Base-by-base conservation (phyloP, 495 filamentous ascomycete species). In the Lasiosphaeria miniovina region DNA sequence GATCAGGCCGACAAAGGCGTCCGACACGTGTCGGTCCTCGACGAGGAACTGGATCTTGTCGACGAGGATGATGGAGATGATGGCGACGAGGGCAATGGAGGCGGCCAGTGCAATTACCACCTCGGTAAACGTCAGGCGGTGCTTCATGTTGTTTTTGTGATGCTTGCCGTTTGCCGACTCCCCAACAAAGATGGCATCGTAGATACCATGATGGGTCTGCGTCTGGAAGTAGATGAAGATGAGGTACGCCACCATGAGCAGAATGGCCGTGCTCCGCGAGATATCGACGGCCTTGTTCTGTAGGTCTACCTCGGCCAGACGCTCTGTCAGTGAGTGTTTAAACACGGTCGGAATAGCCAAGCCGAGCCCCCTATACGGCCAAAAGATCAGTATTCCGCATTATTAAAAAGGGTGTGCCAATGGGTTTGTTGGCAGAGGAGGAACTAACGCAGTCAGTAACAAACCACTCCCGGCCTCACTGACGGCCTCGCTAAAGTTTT, bases 281-380 rank as follows among this genome's bases (percentile, higher is more conserved):
- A 96, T 88, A 10, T 77, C 79, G 32, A 89, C 71, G 5, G 84
- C 78, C 41, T 82, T 80, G 17, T 59, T 50, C 1, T 70, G 61
- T 53, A 93, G 68, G 1, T 76, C 70, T 0, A 63, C 63, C 0
- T 68, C 70, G 31, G 70, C 54, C 40, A 74, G 73, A 12, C 15
- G 51, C 64, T 35, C 68, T 70, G 49, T 67, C 48, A 94, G 75
- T 0, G 88, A 84, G 52, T 82, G 78, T 62, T 81, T 78, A 70
- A 92, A 97, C 17, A 89, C 88, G 38, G 88, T 87, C 1, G 93
- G 93, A 48, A 96, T 88, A 54, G 91, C 78, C 8, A 98, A 82
- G 35, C 89, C 90, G 65, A 96, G 84, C 2, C 88, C 88, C 52
- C 80, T 81, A 49, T 32, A 6, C 6, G 3, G 11, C 24, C 1